A percentile compares a stretch with the other conserved stretches of the same genome.
phyloP scores from a whole-genome alignment of 176 grass and related monocot species.

The Miscanthus lutarioriparius region DNA sequence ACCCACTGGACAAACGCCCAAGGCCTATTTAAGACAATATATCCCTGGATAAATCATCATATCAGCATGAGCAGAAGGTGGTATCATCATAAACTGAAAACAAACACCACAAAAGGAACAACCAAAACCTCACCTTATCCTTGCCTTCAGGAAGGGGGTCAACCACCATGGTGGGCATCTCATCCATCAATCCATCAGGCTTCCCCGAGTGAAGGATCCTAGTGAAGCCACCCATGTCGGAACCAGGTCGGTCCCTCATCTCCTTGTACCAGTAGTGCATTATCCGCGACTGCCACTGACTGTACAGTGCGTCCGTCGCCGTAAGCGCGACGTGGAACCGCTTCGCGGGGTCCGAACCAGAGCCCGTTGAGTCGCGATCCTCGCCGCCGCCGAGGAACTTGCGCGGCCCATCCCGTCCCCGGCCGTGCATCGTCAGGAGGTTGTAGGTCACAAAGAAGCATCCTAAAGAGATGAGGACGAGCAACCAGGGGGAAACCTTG shows the following conservation, averaged over 20 bases:
- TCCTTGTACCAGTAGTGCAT: constrained; percentile 96
- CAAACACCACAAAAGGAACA: background rate
- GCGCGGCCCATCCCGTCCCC: constrained; percentile 30
- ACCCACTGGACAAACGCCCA: constrained; percentile 99
- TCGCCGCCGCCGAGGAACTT: constrained; percentile 34
- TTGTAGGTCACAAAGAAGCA: constrained; percentile 90
- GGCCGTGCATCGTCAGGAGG: constrained; percentile 60
- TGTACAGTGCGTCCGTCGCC: constrained; percentile 88
- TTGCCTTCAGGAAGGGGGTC: constrained; percentile 76
- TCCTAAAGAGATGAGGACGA: constrained; percentile 54
- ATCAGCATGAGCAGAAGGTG: background rate
- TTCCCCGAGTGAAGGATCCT: constrained; percentile 89
- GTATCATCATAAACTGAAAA: background rate
- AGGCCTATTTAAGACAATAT: constrained; percentile 96
- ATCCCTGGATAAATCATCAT: constrained; percentile 57
- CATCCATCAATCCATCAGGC: constrained; percentile 77
- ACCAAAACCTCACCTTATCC: constrained; percentile 55
- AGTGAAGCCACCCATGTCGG: constrained; percentile 96
- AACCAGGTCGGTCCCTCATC: constrained; percentile 64
- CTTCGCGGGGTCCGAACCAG: constrained; percentile 47
- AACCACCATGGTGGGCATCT: constrained; percentile 90
- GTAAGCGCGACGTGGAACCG: constrained; percentile 90
- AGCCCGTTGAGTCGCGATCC: constrained; percentile 23
- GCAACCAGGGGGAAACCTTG: constrained; percentile 54
- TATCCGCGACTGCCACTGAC: constrained; percentile 92